phyloP scores from a whole-genome alignment of 2,329 filamentous ascomycete species.

The Fusarium sublunatum region DNA sequence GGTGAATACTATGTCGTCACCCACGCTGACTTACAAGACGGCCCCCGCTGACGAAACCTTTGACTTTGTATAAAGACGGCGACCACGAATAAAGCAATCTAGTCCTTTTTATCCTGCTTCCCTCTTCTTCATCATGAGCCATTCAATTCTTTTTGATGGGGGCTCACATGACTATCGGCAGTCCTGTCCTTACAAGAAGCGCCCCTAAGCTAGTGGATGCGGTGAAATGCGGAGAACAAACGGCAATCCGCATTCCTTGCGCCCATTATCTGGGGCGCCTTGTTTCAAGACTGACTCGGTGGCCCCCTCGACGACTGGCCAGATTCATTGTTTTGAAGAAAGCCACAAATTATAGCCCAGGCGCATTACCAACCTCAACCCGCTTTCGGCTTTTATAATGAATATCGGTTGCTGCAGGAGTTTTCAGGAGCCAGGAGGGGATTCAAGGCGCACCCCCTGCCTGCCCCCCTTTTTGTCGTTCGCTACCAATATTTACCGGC shows the following conservation, averaged over 20 bases:
- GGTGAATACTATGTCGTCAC: constrained; percentile 64
- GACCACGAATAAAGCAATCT: constrained; percentile 50
- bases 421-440: constrained; percentile 14
- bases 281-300: constrained; percentile 31
- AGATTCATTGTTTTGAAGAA: constrained; percentile 24
- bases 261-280: constrained; percentile 18
- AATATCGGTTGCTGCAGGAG: constrained; percentile 23
- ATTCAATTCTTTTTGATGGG: constrained; percentile 29
- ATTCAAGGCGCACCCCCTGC: constrained; percentile 2
- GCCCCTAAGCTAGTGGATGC: constrained; percentile 25
- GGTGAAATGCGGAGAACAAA: constrained; percentile 25
- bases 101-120: constrained; percentile 13
- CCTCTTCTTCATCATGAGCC: constrained; percentile 11
- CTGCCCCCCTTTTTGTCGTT: constrained; percentile 31
- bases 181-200: constrained; percentile 20
- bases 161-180: constrained; percentile 6
- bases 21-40: constrained; percentile 47
- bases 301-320: constrained; percentile 22
- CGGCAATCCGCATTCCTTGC: constrained; percentile 17
- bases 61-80: constrained; percentile 50
- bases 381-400: constrained; percentile 13
- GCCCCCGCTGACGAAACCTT: constrained; percentile 47
- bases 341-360: constrained; percentile 28
- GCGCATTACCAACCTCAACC: constrained; percentile 22
- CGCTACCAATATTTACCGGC: constrained; percentile 41